These are phyloP conservation scores for Ceratobasidium sp. DNA, from an alignment of 1,284 basidiomycete species.

Conservation along the genomic window DNA sequence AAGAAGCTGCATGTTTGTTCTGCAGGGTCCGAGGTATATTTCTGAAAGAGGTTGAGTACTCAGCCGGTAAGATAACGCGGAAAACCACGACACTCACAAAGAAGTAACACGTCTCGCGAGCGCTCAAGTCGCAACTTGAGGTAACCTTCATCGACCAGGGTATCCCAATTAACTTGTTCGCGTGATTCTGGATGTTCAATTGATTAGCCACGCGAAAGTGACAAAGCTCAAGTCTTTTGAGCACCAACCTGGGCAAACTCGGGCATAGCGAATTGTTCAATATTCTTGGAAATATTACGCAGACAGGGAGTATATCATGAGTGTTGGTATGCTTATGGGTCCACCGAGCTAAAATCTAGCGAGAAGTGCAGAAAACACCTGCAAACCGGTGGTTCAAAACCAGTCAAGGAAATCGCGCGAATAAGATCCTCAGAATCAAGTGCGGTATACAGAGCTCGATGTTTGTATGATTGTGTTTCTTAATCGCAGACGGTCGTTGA, in stretches of 20 bases:
- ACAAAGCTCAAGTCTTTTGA: too few relatives aligned
- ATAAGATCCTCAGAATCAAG: too few relatives aligned
- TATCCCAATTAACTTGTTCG: slow-evolving; percentile 13
- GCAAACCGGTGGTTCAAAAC: too few relatives aligned
- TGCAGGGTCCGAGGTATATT: slow-evolving; percentile 15
- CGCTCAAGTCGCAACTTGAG: not conserved
- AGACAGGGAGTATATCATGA: not conserved
- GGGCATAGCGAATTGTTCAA: slow-evolving; percentile 17
- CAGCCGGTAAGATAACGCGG: not conserved
- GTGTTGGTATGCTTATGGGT: not conserved
- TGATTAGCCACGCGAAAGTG: not conserved
- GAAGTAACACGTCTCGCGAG: slow-evolving; percentile 28
- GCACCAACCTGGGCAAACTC: slow-evolving; percentile 31
- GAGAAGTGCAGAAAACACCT: too few relatives aligned
- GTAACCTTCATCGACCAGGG: slow-evolving; percentile 36
- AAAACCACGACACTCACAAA: slow-evolving; percentile 1
- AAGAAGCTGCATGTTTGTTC: slow-evolving; percentile 24
- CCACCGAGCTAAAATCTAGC: too few relatives aligned
- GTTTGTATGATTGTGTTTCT: not conserved
- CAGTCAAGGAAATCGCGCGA: too few relatives aligned
- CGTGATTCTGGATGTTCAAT: not conserved
- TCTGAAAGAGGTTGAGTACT: not conserved
- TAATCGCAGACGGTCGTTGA: not conserved
- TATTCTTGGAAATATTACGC: not conserved
- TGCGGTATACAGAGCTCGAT: not conserved